phyloP scores from a whole-genome alignment of 179 eudicot genomes.

The Patellifolia procumbens region DNA sequence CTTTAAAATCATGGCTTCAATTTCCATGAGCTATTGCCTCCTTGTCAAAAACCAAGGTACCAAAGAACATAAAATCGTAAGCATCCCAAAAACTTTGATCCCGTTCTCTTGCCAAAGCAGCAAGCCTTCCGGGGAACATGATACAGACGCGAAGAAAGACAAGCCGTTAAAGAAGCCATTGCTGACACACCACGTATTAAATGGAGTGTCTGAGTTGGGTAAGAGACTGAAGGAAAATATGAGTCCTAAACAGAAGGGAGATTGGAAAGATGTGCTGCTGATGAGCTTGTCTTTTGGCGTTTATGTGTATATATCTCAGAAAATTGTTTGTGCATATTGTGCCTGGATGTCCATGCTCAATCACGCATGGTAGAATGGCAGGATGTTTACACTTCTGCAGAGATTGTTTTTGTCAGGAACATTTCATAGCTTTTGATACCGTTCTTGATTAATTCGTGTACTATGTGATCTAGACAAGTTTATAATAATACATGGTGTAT shows the following conservation, averaged over 20 bases:
- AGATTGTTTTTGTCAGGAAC: too few relatives aligned
- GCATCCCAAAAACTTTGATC: conserved; percentile 9
- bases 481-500: not conserved
- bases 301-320: conserved; percentile 85
- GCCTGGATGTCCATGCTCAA: conserved; percentile 66
- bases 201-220: conserved; percentile 43
- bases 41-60: conserved; percentile 20
- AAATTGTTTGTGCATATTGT: conserved; percentile 85
- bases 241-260: conserved; percentile 85
- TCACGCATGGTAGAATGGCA: conserved; percentile 42
- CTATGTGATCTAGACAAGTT: not conserved
- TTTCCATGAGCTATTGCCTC: conserved; percentile 35
- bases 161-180: conserved; percentile 18
- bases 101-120: conserved; percentile 37
- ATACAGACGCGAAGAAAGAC: conserved; percentile 24
- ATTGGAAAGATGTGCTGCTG: conserved; percentile 76
- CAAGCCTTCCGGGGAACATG: conserved; percentile 20
- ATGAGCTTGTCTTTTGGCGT: conserved; percentile 93
- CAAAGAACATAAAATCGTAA: conserved; percentile 24
- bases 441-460: too few relatives aligned
- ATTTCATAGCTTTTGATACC: too few relatives aligned
- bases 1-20: conserved; percentile 37
- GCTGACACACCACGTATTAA: conserved; percentile 5
- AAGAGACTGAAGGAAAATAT: conserved; percentile 49
- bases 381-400: too few relatives aligned